Base-by-base conservation (phyloP, 208 protist genomes). In the Trypanosoma lewisi region DNA sequence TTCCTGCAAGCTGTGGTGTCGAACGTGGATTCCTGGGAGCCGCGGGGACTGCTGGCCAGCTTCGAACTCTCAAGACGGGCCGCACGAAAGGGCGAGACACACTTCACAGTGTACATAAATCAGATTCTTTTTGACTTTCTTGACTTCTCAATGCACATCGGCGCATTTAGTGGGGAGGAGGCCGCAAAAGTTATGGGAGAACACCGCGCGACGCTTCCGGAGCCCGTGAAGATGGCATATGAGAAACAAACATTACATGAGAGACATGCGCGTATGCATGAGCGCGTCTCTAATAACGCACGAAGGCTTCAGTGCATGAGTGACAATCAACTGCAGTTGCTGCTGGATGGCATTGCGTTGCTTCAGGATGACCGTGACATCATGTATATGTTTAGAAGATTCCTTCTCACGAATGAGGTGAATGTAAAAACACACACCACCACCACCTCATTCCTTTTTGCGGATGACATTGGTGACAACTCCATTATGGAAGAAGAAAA, bases 71-170 rank as follows among this genome's bases (percentile, higher is more conserved):
- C 51, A 30, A 12, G 34, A 8, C 21, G 17, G 7, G 48, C 54
- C 0, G 57, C 49, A 7, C 48, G 36, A 21, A 54, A 54, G 6
- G 45, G 33, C 7, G 28, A 16, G 37, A 39, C 41, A 17, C 31
- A 41, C 31, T 56, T 70, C n/a, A 63, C 48, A 21, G 64, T 70
- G 2, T 64, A 62, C 19, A 45, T 70, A 7, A 70, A 70, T 34
- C 55, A 70, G 37, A 52, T 70, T 12, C 48, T 70, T 19, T 70
- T 70, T 39, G 64, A 61, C 9, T 70, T 70, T 42, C 57, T 70
- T 47, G 36, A 52, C 45, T 63, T 70, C 21, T 11, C 55, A 0
- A 5, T 34, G 36, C 64, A 70, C 9, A 44, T 70, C 27, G 30
- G 57, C 36, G 37, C 50, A 21, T 19, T 62, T 2, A 70, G 64